These are phyloP conservation scores for Ocimum tenuiflorum DNA, from an alignment of 257 asterid species.

Conservation along the genomic window DNA sequence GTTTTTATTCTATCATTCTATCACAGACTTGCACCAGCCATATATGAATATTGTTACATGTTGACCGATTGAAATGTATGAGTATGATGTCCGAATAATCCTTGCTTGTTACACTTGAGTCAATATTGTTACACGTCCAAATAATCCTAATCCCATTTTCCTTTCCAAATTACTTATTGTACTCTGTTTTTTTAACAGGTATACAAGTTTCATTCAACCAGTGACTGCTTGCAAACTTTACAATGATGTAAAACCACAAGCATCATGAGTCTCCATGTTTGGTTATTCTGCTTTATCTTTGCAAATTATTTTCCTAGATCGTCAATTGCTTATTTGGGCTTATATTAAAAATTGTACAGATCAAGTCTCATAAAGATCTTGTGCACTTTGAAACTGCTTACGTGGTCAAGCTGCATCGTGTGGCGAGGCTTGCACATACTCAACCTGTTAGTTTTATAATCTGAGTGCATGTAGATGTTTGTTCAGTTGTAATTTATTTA, in stretches of 20 bases:
- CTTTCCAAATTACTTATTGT: neutral
- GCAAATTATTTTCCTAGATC: neutral
- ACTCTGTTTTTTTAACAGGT: slow-evolving; percentile 50
- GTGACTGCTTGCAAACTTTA: slow-evolving; percentile 87
- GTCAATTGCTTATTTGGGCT: neutral
- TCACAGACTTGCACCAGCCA: neutral
- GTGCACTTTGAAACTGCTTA: slow-evolving; percentile 95
- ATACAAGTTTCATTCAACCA: slow-evolving; percentile 93
- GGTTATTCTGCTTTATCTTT: neutral
- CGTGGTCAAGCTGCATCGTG: slow-evolving; percentile 92
- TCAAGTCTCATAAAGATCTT: slow-evolving; percentile 88
- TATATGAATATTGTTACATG: neutral
- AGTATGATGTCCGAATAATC: neutral
- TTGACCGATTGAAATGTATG: neutral
- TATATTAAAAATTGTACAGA: slow-evolving; percentile 40
- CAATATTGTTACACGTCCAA: neutral
- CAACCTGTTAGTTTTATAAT: slow-evolving; percentile 67
- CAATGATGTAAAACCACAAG: slow-evolving; percentile 61
- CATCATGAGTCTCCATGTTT: slow-evolving; percentile 5
- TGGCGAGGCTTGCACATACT: slow-evolving; percentile 77
- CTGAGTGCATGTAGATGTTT: slow-evolving; percentile 19
- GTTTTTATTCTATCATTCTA: neutral
- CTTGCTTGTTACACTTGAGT: neutral
- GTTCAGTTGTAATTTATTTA: neutral
- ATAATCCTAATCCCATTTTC: neutral